phyloP scores from a whole-genome alignment of 805 yeast species.

The Wickerhamiella slavikovae region DNA sequence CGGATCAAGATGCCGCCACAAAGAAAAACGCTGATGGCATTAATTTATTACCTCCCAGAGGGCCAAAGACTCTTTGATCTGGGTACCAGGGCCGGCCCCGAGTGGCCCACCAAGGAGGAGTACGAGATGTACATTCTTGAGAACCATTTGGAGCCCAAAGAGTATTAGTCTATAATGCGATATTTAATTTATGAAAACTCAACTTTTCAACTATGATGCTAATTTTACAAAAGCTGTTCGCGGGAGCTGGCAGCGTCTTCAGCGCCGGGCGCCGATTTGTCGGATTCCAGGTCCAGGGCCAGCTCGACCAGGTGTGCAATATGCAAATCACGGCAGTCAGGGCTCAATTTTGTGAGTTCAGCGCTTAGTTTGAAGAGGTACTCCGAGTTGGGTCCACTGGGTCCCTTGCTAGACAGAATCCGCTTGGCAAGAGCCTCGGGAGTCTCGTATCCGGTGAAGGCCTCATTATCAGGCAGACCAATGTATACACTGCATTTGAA shows the following conservation, averaged over 20 bases:
- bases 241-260: no score
- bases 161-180: not conserved
- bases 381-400: slow-evolving; percentile 64
- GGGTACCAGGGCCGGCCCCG: slow-evolving; percentile 11
- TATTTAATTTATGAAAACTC: no score
- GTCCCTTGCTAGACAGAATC: slow-evolving; percentile 42
- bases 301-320: slow-evolving; percentile 19
- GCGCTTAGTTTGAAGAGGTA: slow-evolving; percentile 36
- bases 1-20: slow-evolving; percentile 24
- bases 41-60: slow-evolving; percentile 18
- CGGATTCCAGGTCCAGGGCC: not conserved
- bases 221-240: no score
- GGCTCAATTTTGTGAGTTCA: slow-evolving; percentile 26
- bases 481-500: slow-evolving; percentile 53
- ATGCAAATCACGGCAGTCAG: slow-evolving; percentile 23
- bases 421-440: slow-evolving; percentile 36
- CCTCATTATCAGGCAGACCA: slow-evolving; percentile 61
- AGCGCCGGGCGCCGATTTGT: no score
- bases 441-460: slow-evolving; percentile 70
- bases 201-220: no score
- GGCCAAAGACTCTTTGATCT: slow-evolving; percentile 12
- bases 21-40: slow-evolving; percentile 20
- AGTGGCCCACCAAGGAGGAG: slow-evolving; percentile 16
- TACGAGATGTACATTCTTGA: slow-evolving; percentile 6
- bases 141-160: not conserved